Evolutionary conservation across 768 basidiomycete species (phyloP).

Genomic region (Pisolithus marmoratus): DNA sequence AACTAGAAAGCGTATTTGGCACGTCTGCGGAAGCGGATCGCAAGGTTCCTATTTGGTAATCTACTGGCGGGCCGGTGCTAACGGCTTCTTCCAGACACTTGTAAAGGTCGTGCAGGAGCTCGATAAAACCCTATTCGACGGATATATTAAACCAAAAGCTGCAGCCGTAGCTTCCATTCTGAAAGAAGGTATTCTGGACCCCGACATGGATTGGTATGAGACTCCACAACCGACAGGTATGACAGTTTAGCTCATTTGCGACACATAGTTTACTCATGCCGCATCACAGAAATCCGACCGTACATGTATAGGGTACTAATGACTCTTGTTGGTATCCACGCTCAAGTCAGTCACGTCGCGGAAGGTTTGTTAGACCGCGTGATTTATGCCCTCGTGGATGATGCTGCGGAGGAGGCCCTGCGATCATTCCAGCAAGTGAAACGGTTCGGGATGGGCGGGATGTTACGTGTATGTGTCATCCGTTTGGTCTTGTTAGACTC

Average conservation of each 20-base stretch:
- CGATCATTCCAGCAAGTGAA: conserved; percentile 84
- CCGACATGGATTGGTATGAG: conserved; percentile 89
- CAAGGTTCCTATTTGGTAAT: conserved; percentile 39
- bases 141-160: conserved; percentile 81
- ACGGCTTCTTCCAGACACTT: conserved; percentile 45
- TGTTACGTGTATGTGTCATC: conserved; percentile 72
- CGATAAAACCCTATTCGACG: conserved; percentile 85
- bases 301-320: conserved; percentile 91
- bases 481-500: neutral
- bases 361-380: conserved; percentile 79
- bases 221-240: conserved; percentile 87
- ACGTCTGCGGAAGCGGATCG: conserved; percentile 67
- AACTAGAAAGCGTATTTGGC: conserved; percentile 74
- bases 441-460: conserved; percentile 96
- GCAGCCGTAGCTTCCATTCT: conserved; percentile 60
- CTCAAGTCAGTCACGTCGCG: conserved; percentile 79
- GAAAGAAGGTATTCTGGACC: conserved; percentile 72
- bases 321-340: conserved; percentile 85
- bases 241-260: conserved; percentile 12
- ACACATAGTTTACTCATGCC: conserved; percentile 1
- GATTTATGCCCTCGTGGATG: conserved; percentile 73
- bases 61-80: neutral
- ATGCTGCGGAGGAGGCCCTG: conserved; percentile 78
- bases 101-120: conserved; percentile 75
- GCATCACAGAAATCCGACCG: conserved; percentile 75